Conservation (phyloP, 1,284 basidiomycete genomes). For the Mycosarcoma maydis region DNA sequence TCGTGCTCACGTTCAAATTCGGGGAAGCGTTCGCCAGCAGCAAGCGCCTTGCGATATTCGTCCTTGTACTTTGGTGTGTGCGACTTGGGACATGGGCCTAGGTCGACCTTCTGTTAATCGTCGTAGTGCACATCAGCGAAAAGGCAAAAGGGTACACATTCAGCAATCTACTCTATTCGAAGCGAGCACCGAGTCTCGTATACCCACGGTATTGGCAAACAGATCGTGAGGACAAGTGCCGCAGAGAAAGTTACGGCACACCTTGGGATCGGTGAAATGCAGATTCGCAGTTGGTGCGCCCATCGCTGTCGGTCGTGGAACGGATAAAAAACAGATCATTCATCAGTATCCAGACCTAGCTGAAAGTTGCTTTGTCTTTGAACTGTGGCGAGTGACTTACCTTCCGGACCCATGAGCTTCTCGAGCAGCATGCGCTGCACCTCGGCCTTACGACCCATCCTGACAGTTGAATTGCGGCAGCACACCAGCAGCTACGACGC, state of each 20-base stretch:
- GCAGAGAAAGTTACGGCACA: constrained; percentile 98
- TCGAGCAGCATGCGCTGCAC: constrained; percentile 93
- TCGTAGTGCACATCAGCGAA: no score
- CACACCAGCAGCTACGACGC: no score
- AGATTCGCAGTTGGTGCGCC: constrained; percentile 71
- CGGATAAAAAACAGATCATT: no score
- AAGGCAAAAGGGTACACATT: no score
- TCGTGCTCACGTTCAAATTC: constrained; percentile 74
- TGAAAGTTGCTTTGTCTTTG: no score
- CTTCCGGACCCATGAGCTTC: constrained; percentile 68
- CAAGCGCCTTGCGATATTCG: constrained; percentile 83
- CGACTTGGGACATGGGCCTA: constrained; percentile 95
- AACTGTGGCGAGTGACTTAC: no score
- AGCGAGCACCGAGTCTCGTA: no score
- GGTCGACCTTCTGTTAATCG: constrained; percentile 99
- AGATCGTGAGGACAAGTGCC: constrained; percentile 97
- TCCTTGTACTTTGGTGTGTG: constrained; percentile 94
- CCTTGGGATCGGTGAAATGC: constrained; percentile 95
- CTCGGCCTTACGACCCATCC: constrained; percentile 70
- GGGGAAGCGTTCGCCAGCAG: constrained; percentile 70
- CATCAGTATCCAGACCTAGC: no score
- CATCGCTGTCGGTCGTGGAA: no score
- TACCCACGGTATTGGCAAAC: constrained; percentile 98
- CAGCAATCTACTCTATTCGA: no score
- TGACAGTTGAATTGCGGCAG: not conserved